Percentiles rank a stretch among this genome's conserved stretches.
phyloP scores from a whole-genome alignment of 352 stramenopile species.

The Globisporangium carolinianum region DNA sequence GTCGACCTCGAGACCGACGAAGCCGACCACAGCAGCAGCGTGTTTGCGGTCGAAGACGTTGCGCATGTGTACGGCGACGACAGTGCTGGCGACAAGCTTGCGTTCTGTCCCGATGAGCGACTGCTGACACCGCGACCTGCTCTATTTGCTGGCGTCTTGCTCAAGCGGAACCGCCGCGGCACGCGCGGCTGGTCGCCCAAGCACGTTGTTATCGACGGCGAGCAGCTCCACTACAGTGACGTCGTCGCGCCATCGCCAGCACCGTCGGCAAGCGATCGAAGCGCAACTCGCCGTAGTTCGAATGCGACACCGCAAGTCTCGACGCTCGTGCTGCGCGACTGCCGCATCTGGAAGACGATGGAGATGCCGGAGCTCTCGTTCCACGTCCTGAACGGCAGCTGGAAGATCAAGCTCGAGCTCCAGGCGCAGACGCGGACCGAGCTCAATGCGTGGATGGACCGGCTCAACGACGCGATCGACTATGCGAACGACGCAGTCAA shows the following conservation, averaged over 20 bases:
- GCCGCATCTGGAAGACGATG: slow-evolving; percentile 83
- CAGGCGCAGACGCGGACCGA: slow-evolving; percentile 52
- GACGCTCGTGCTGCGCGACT: slow-evolving; percentile 57
- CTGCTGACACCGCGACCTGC: slow-evolving; percentile 33
- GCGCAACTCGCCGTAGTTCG: too few relatives aligned
- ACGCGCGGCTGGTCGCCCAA: slow-evolving; percentile 68
- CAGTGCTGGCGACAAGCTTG: slow-evolving; percentile 11
- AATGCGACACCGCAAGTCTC: slow-evolving; percentile 28
- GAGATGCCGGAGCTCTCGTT: slow-evolving; percentile 80
- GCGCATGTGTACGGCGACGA: slow-evolving; percentile 24
- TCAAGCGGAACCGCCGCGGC: slow-evolving; percentile 70
- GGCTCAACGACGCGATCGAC: slow-evolving; percentile 73
- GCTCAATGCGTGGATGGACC: slow-evolving; percentile 60
- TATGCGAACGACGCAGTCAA: slow-evolving; percentile 47
- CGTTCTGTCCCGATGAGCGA: slow-evolving; percentile 12
- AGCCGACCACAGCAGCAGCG: slow-evolving; percentile 18
- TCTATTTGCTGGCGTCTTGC: slow-evolving; percentile 45
- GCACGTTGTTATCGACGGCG: slow-evolving; percentile 60
- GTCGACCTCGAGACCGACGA: slow-evolving; percentile 38
- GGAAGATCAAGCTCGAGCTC: slow-evolving; percentile 81
- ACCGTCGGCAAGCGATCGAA: background rate
- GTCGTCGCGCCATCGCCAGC: slow-evolving; percentile 8
- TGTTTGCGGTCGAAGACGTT: slow-evolving; percentile 17
- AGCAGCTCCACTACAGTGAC: slow-evolving; percentile 66
- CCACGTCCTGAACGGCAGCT: slow-evolving; percentile 66